These are phyloP conservation scores for Aspergillus phoenicis DNA, from an alignment of 2,329 filamentous ascomycete genomes.

Conservation along the genomic window DNA sequence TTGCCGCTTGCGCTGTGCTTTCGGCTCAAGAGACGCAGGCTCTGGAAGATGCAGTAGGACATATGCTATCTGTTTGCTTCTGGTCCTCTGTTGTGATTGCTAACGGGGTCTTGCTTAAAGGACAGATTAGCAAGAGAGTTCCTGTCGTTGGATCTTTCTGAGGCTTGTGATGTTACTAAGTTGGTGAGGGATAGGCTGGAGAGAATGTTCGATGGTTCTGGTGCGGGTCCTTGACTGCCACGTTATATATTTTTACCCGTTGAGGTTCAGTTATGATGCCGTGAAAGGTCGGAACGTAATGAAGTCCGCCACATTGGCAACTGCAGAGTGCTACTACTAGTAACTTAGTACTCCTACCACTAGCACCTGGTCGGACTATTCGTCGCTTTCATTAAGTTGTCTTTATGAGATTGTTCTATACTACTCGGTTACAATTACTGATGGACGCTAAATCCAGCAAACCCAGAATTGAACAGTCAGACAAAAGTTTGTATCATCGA, in stretches of 20 bases:
- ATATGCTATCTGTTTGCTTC: neutral
- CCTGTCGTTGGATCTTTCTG: conserved; percentile 18
- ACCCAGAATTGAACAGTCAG: neutral
- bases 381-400: too few relatives aligned
- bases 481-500: conserved; percentile 17
- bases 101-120: conserved; percentile 2
- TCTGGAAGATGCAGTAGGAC: conserved; percentile 65
- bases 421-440: neutral
- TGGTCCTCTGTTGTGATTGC: neutral
- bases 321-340: too few relatives aligned
- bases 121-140: conserved; percentile 24
- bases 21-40: conserved; percentile 64
- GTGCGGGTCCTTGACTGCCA: neutral
- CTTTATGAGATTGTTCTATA: neutral
- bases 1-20: conserved; percentile 69
- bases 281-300: too few relatives aligned
- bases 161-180: neutral
- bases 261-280: too few relatives aligned
- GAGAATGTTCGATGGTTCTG: conserved; percentile 9
- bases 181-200: conserved; percentile 13
- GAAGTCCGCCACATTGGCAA: too few relatives aligned
- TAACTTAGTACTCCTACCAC: too few relatives aligned
- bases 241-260: conserved; percentile 5
- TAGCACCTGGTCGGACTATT: too few relatives aligned
- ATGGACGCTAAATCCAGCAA: too few relatives aligned